Evolutionary conservation across 768 basidiomycete species (phyloP), one percentile per base, ranked within the genome.

Genomic region (Stropharia rugosoannulata): DNA sequence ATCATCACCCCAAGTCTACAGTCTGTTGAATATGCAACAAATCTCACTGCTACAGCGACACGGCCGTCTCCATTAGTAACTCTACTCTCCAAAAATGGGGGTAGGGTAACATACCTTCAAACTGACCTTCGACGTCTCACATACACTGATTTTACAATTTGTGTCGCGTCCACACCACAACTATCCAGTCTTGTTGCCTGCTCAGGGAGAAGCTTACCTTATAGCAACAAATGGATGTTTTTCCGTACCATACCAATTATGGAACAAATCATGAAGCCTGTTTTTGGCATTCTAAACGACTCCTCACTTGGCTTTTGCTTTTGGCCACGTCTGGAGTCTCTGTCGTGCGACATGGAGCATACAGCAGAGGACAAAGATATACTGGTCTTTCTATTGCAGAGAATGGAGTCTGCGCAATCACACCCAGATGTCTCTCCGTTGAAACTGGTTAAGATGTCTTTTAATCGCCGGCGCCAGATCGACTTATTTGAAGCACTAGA

Each of bases 1-100:
- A 13, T 60, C 15, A 4, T 46, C 4, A 18, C 40, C 3, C 59
- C 59, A 4, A 38, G 16, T 1, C 55, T 60, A 6, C 15, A 48
- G 4, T 16, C 8, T 13, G 41, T 60, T 16, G 10, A 13, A 18
- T 60, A 54, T n/a, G 48, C 49, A 2, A 50, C 55, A 15, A 25
- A 41, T 22, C 54, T 54, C 25, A 27, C 18, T 27, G 55, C 59
- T 15, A 40, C 43, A 6, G 16, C 1, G 0, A 6, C 9, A 10
- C 41, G 55, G 9, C 59, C n/a, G 2, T 60, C 59, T 3, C 51
- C 59, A 2, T 15, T 60, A 10, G 27, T 45, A 8, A 19, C 42
- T 3, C 55, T 60, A 4, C 59, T 60, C 13, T 16, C 37, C 1
- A 55, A 49, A n/a, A 51, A 36, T 6, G 18, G 40, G 13, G 16